Conservation (phyloP, 345 rosid genomes). For the Arabis hirsuta region DNA sequence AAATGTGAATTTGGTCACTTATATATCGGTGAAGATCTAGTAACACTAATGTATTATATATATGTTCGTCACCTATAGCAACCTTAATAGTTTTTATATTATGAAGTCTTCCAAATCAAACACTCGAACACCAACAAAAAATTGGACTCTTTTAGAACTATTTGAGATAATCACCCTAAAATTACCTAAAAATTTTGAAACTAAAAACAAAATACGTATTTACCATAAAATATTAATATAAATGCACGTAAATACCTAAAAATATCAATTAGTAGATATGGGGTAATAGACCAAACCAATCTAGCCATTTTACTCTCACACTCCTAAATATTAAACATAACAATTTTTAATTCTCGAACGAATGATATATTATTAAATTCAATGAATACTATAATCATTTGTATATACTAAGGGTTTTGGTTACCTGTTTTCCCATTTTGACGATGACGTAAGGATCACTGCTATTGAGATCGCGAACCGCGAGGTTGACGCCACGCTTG, state of each 20-base stretch:
- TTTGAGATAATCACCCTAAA: too few species aligned
- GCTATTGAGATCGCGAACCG: conserved; percentile 82
- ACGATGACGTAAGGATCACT: conserved; percentile 92
- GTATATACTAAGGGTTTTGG: not conserved
- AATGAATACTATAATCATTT: not conserved
- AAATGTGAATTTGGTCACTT: not conserved
- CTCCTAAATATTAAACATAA: too few species aligned
- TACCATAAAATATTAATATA: not conserved
- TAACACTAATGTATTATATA: too few species aligned
- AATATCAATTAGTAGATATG: not conserved
- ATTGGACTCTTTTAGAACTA: not conserved
- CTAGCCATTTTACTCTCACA: not conserved
- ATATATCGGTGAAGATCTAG: too few species aligned
- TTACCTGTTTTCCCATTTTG: conserved; percentile 79
- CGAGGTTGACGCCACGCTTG: conserved; percentile 83
- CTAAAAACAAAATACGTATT: not conserved
- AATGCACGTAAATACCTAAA: not conserved
- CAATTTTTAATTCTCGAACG: too few species aligned
- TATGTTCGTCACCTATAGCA: not conserved
- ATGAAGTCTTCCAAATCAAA: not conserved
- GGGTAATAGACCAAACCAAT: not conserved
- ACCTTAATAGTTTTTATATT: not conserved
- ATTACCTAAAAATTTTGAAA: too few species aligned
- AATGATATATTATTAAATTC: not conserved
- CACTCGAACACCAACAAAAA: not conserved